These are phyloP conservation scores for Leucogyrophana mollusca DNA, from an alignment of 768 basidiomycete species.

Conservation along the genomic window DNA sequence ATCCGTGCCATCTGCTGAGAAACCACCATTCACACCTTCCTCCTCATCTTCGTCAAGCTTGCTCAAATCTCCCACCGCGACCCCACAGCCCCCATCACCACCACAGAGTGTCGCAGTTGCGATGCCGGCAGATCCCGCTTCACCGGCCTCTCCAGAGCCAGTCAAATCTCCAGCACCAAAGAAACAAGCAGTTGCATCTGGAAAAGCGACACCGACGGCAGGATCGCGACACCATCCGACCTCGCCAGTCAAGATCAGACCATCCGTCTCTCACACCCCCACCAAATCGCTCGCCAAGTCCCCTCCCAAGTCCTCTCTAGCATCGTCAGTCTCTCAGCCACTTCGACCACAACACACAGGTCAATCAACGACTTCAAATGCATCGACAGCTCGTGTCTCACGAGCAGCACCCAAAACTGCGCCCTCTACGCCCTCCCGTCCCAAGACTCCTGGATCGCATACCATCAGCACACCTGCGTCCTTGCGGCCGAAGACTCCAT, in stretches of 20 bases:
- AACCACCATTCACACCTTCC: slow-evolving; percentile 37
- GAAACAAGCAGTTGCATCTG: slow-evolving; percentile 11
- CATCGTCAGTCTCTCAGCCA: slow-evolving; percentile 36
- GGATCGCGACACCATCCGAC: slow-evolving; percentile 14
- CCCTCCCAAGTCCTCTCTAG: slow-evolving; percentile 30
- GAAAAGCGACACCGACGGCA: slow-evolving; percentile 22
- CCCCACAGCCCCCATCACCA: slow-evolving; percentile 29
- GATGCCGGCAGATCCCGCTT: slow-evolving; percentile 14
- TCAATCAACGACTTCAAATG: slow-evolving; percentile 34
- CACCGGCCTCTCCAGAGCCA: slow-evolving; percentile 19
- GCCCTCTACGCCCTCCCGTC: slow-evolving; percentile 31
- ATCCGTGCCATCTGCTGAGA: slow-evolving; percentile 31
- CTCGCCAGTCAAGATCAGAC: slow-evolving; percentile 30
- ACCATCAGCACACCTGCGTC: slow-evolving; percentile 11
- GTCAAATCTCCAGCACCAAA: slow-evolving; percentile 19
- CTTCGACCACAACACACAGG: slow-evolving; percentile 41
- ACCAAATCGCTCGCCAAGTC: slow-evolving; percentile 21
- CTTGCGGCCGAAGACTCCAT: slow-evolving; percentile 58
- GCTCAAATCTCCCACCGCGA: slow-evolving; percentile 17
- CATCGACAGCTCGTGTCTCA: slow-evolving; percentile 24
- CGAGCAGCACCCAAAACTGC: slow-evolving; percentile 26
- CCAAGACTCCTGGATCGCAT: slow-evolving; percentile 33
- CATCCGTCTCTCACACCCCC: slow-evolving; percentile 17
- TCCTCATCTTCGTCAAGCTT: slow-evolving; percentile 24
- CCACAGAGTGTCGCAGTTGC: slow-evolving; percentile 13